phyloP scores from a whole-genome alignment of 2,329 filamentous ascomycete genomes.

The Akanthomyces dipterigenus region DNA sequence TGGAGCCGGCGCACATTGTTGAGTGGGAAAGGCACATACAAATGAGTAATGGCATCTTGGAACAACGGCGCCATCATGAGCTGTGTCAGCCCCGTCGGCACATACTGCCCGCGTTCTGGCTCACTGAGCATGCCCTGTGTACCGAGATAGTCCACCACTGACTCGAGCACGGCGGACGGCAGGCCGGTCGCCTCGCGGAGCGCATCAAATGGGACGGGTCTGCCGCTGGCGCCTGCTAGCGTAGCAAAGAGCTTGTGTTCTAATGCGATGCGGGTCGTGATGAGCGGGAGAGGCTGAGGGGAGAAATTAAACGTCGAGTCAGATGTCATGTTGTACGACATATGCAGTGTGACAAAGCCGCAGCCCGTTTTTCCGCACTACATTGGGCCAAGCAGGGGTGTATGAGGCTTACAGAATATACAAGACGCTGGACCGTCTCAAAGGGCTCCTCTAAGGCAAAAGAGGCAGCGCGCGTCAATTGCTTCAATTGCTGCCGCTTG shows the following conservation, averaged over 20 bases:
- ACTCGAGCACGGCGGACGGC: slow-evolving; percentile 10
- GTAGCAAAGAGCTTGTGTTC: slow-evolving; percentile 14
- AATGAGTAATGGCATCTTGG: slow-evolving; percentile 15
- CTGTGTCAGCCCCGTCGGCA: slow-evolving; percentile 12
- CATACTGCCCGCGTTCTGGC: slow-evolving; percentile 6
- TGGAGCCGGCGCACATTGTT: too few species aligned
- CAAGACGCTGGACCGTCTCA: slow-evolving; percentile 15
- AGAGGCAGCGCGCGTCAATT: slow-evolving; percentile 11
- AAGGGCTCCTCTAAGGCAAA: slow-evolving; percentile 15
- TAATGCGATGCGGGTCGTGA: slow-evolving; percentile 15
- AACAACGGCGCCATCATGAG: slow-evolving; percentile 13
- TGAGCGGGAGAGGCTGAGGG: slow-evolving; percentile 12
- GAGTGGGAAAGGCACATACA: slow-evolving; percentile 7
- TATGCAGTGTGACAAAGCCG: background rate
- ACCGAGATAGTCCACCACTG: slow-evolving; percentile 15
- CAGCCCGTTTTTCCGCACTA: background rate
- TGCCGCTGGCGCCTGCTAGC: slow-evolving; percentile 1
- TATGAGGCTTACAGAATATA: slow-evolving; percentile 13
- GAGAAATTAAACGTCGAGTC: too few species aligned
- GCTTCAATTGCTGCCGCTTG: slow-evolving; percentile 9
- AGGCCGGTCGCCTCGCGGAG: slow-evolving; percentile 11
- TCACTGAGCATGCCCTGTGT: slow-evolving; percentile 14
- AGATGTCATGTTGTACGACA: background rate
- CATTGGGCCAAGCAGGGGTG: background rate
- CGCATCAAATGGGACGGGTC: slow-evolving; percentile 9